Percentiles rank a stretch among this genome's conserved stretches.
Conservation (phyloP, 352 stramenopile species). For the Phytophthora colocasiae region DNA sequence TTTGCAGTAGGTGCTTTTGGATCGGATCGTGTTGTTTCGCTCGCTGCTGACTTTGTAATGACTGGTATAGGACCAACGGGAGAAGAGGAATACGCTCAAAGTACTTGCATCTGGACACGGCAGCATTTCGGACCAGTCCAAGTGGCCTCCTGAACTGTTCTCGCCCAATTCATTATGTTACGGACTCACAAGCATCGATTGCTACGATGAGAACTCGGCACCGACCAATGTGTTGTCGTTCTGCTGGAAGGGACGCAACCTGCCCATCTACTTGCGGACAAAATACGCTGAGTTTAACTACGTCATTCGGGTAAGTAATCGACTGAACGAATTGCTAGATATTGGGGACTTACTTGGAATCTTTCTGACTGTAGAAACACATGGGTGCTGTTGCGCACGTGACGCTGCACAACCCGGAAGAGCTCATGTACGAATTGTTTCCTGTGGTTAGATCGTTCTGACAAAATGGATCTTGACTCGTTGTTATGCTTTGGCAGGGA, state of each 20-base stretch:
- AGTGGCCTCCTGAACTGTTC: conserved; percentile 84
- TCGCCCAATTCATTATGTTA: conserved; percentile 84
- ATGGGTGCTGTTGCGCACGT: conserved; percentile 79
- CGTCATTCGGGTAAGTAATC: conserved; percentile 71
- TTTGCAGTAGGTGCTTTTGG: conserved; percentile 60
- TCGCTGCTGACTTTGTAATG: conserved; percentile 2
- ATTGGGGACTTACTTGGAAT: conserved; percentile 11
- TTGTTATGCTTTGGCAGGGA: conserved; percentile 46
- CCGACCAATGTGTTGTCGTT: conserved; percentile 84
- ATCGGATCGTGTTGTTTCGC: not conserved
- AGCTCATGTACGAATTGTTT: conserved; percentile 66
- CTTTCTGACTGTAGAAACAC: conserved; percentile 65
- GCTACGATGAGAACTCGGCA: conserved; percentile 66
- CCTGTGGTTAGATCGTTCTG: not conserved
- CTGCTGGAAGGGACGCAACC: conserved; percentile 89
- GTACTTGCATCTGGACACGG: conserved; percentile 71
- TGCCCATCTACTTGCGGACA: conserved; percentile 85
- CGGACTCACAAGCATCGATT: conserved; percentile 76
- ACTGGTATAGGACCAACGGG: conserved; percentile 64
- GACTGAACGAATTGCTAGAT: conserved; percentile 1
- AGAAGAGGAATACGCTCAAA: conserved; percentile 86
- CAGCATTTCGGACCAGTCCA: conserved; percentile 70
- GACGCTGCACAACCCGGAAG: conserved; percentile 74
- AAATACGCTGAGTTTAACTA: conserved; percentile 92
- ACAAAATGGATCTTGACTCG: not conserved